A percentile compares a stretch with the other conserved stretches of the same genome.
Conservation (phyloP, 148 eudicot genomes). For the Pharnaceum exiguum region DNA sequence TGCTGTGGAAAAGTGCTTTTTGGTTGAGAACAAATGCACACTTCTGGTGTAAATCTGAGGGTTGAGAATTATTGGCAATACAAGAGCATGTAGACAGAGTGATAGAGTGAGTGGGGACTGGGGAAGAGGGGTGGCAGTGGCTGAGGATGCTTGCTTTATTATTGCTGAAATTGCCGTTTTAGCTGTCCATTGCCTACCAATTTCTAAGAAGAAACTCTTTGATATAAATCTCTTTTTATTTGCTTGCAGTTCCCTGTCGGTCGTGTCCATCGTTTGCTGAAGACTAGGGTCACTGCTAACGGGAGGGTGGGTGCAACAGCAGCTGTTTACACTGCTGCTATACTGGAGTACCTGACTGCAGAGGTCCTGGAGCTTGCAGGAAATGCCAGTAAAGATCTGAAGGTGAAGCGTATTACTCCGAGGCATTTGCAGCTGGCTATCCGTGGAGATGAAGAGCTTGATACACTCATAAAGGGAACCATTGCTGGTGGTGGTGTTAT, state of each 20-base stretch:
- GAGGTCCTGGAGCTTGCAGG: slow-evolving; percentile 66
- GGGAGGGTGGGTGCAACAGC: slow-evolving; percentile 71
- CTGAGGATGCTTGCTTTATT: too few species aligned
- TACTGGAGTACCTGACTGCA: slow-evolving; percentile 60
- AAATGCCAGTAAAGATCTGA: slow-evolving; percentile 60
- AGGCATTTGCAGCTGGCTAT: slow-evolving; percentile 66
- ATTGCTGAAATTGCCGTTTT: too few species aligned
- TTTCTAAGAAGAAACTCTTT: too few species aligned
- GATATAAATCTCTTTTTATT: not conserved
- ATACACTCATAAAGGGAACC: slow-evolving; percentile 63
- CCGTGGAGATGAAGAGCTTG: slow-evolving; percentile 65
- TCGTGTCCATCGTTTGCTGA: slow-evolving; percentile 57
- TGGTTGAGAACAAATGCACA: too few species aligned
- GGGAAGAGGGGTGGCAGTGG: too few species aligned
- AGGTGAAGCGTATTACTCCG: slow-evolving; percentile 67
- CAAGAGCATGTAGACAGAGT: too few species aligned
- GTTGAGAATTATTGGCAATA: too few species aligned
- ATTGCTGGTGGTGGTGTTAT: slow-evolving; percentile 70
- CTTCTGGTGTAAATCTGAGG: too few species aligned
- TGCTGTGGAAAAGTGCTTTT: too few species aligned
- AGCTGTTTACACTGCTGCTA: slow-evolving; percentile 66
- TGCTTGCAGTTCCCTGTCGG: slow-evolving; percentile 58
- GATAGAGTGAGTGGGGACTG: too few species aligned
- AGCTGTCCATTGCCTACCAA: too few species aligned
- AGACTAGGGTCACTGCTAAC: slow-evolving; percentile 46